A percentile compares a stretch with the other conserved stretches of the same genome.
phyloP scores from a whole-genome alignment of 1,284 basidiomycete genomes.

The Puccinia sorghi region DNA sequence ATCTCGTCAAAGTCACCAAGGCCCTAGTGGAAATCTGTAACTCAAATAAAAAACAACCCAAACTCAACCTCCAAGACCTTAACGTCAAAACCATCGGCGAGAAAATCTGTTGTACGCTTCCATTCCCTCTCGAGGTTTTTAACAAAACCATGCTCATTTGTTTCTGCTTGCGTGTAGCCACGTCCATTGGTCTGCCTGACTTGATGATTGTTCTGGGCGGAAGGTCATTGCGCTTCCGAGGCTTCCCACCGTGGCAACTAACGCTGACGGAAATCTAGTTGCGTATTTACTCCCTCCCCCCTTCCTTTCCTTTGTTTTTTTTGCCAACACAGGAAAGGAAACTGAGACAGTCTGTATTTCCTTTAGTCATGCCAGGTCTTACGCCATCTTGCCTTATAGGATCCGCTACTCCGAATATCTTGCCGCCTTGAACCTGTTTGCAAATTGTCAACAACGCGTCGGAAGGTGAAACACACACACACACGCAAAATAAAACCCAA shows the following conservation, averaged over 20 bases:
- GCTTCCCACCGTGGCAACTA: slow-evolving; percentile 48
- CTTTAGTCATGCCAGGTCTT: slow-evolving; percentile 30
- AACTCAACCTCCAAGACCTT: slow-evolving; percentile 6
- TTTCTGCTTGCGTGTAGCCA: slow-evolving; percentile 8
- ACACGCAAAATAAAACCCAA: not conserved
- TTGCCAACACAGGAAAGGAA: not conserved
- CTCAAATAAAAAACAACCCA: not conserved
- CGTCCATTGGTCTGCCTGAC: slow-evolving; percentile 43
- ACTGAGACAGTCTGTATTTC: not conserved
- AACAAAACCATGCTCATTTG: too few relatives aligned
- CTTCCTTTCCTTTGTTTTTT: not conserved
- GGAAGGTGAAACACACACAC: not conserved
- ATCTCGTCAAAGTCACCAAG: slow-evolving; percentile 35
- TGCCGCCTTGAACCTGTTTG: slow-evolving; percentile 24
- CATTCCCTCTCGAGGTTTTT: not conserved
- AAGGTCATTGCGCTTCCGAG: slow-evolving; percentile 25
- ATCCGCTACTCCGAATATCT: slow-evolving; percentile 20
- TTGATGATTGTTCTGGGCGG: slow-evolving; percentile 36
- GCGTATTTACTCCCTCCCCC: too few relatives aligned
- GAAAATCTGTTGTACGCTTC: slow-evolving; percentile 36
- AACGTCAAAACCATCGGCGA: slow-evolving; percentile 33
- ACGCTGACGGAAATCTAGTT: slow-evolving; percentile 41
- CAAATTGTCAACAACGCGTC: slow-evolving; percentile 38
- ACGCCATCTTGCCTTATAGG: slow-evolving; percentile 34
- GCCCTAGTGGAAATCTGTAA: slow-evolving; percentile 2